Base-by-base conservation (phyloP, 2,329 filamentous ascomycete species). In the Arthrocladium fulminans region DNA sequence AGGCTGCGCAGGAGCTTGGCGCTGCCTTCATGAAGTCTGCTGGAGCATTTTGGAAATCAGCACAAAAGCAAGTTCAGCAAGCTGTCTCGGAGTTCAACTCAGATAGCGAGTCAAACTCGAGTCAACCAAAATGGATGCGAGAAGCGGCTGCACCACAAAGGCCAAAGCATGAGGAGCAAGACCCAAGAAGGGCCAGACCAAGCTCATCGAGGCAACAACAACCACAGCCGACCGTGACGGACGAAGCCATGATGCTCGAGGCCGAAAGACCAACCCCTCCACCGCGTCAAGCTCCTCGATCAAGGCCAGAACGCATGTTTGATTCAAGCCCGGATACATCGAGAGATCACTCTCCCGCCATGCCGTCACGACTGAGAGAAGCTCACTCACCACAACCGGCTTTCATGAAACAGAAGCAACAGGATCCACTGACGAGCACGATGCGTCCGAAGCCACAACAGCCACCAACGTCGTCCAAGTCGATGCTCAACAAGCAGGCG, bases 41-140 rank as follows among this genome's bases (percentile, higher is more conserved):
- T 1, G 94, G 94, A 57, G 90, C 87, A 1, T 69, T 97, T 0
- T 98, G 92, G 92, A 98, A 95, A 63, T 86, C 85, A 2, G 83
- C 90, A 0, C 87, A 89, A 61, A 98, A 95, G 67, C 89, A 87
- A 63, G 79, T 97, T 50, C 88, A 94, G 60, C 88, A 92, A 65
- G 90, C 88, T 3, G 86, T 97, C 27, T 82, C 88, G 7, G 92
- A 98, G 13, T 85, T 97, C 51, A 79, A 80, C 57, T 68, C 74
- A 46, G 79, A 80, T 58, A 68, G 73, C 47, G 83, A 81, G n/a
- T 72, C 74, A 22, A 88, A 95, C 60, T 75, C 84, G 2, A 86
- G 65, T 60, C 86, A 95, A 62, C 92, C 92, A 0, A 92, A 87
- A 62, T 98, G 92, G 92, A 95, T 98, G 90, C 81, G 84, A 58